Evolutionary conservation across 352 stramenopile genomes (phyloP), one percentile per base, ranked within the genome.

Genomic region (Phytophthora fragariaefolia): DNA sequence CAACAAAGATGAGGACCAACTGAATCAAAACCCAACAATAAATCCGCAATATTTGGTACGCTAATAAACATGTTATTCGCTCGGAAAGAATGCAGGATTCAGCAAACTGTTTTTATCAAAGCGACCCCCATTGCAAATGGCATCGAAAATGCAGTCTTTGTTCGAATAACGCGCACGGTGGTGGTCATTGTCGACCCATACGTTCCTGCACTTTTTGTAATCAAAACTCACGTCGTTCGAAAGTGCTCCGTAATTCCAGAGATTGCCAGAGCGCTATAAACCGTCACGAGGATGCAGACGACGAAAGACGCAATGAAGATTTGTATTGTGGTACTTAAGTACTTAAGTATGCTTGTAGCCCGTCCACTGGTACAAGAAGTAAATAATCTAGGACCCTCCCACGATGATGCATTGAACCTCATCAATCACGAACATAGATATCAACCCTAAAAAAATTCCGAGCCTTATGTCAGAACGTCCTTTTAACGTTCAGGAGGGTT

Each of bases 161-260:
- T 72, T 6, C 3, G 38, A 1, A 72, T 2, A 1, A 76, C 68
- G 1, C 66, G 58, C 24, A 60, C 63, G 30, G 90, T 77, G 12
- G 66, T 77, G 5, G 71, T 71, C 53, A 91, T 73, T 4, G 74
- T 76, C 5, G 77, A 85, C 50, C 51, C 57, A 34, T 85, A 87
- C 10, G 75, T 74, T 6, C 51, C 59, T 20, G 79, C n/a, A n/a
- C n/a, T n/a, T n/a, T n/a, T 84, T 3, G 58, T 61, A n/a, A 67
- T 73, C 40, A 62, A 66, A 1, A 63, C 69, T n/a, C 63, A 34
- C 13, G 63, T 66, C 12, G 58, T 70, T 4, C 42, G 42, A 0
- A 66, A 66, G 13, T 87, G 78, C 3, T 50, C 34, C 6, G 71
- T 74, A 6, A 63, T 38, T 6, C 67, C 67, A 3, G 34, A 48